Evolutionary conservation across 495 filamentous ascomycete species (phyloP).

Genomic region (Aspergillus sclerotioniger): DNA sequence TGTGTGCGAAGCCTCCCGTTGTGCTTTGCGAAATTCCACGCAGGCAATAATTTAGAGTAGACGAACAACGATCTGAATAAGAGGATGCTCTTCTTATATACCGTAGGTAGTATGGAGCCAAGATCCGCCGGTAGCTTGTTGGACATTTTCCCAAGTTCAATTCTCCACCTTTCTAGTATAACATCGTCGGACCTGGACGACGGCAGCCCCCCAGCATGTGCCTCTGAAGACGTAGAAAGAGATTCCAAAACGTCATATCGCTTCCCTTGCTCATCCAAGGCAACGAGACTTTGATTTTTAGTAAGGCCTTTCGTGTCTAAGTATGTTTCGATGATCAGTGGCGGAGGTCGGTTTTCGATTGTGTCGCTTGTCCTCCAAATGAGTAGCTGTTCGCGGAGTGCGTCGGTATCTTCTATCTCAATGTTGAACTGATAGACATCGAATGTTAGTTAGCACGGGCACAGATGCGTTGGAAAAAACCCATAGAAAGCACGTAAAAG

Average conservation of each 20-base stretch:
- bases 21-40: conserved; percentile 80
- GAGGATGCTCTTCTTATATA: conserved; percentile 95
- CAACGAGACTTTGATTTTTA: conserved; percentile 80
- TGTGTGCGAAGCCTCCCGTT: conserved; percentile 63
- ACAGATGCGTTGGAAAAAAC: not conserved
- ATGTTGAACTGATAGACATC: conserved; percentile 74
- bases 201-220: conserved; percentile 28
- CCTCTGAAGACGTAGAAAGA: conserved; percentile 57
- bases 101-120: conserved; percentile 70
- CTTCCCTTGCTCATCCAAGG: conserved; percentile 84
- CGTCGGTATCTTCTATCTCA: conserved; percentile 87
- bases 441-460: not conserved
- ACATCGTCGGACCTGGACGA: conserved; percentile 57
- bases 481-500: not conserved
- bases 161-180: conserved; percentile 84
- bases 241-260: conserved; percentile 89
- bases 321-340: conserved; percentile 86
- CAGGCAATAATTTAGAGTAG: conserved; percentile 76
- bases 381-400: conserved; percentile 72
- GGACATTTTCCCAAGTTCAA: conserved; percentile 69
- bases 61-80: conserved; percentile 91
- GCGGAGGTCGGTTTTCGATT: conserved; percentile 73
- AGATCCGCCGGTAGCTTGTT: conserved; percentile 58
- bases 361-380: conserved; percentile 78
- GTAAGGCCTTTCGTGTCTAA: conserved; percentile 78